These are phyloP conservation scores for Metschnikowia noctiluminum DNA, from an alignment of 805 yeast genomes.

Conservation along the genomic window DNA sequence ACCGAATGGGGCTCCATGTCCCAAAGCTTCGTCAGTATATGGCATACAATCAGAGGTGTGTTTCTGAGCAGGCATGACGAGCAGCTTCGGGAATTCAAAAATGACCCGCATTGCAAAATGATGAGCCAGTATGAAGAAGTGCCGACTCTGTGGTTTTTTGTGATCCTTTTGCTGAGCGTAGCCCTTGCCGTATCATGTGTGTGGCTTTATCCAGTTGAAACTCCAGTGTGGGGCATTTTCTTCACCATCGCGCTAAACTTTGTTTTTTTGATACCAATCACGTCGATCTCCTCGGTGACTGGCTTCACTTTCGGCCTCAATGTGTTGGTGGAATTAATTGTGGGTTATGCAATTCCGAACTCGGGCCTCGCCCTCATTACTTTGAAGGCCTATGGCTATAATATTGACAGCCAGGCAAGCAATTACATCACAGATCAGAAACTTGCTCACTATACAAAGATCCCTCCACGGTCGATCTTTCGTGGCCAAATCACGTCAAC, in stretches of 20 bases:
- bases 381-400: slow-evolving; percentile 50
- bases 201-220: slow-evolving; percentile 46
- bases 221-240: slow-evolving; percentile 63
- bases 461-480: slow-evolving; percentile 26
- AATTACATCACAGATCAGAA: slow-evolving; percentile 39
- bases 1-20: slow-evolving; percentile 45
- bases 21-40: slow-evolving; percentile 35
- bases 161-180: slow-evolving; percentile 45
- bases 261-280: slow-evolving; percentile 57
- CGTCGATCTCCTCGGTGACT: slow-evolving; percentile 60
- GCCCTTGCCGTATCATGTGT: slow-evolving; percentile 44
- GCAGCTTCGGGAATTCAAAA: slow-evolving; percentile 14
- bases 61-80: slow-evolving; percentile 15
- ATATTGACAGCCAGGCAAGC: slow-evolving; percentile 63
- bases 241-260: slow-evolving; percentile 54
- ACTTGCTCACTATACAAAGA: slow-evolving; percentile 25
- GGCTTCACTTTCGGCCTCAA: slow-evolving; percentile 57
- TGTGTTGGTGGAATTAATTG: slow-evolving; percentile 60
- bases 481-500: slow-evolving; percentile 41
- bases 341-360: slow-evolving; percentile 65
- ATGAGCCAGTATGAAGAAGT: slow-evolving; percentile 62
- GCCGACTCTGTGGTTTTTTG: slow-evolving; percentile 69
- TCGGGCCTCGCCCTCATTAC: slow-evolving; percentile 61
- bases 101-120: slow-evolving; percentile 57
- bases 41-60: slow-evolving; percentile 27